phyloP scores from a whole-genome alignment of 805 yeast genomes.

The Saccharomycopsis fermentans region DNA sequence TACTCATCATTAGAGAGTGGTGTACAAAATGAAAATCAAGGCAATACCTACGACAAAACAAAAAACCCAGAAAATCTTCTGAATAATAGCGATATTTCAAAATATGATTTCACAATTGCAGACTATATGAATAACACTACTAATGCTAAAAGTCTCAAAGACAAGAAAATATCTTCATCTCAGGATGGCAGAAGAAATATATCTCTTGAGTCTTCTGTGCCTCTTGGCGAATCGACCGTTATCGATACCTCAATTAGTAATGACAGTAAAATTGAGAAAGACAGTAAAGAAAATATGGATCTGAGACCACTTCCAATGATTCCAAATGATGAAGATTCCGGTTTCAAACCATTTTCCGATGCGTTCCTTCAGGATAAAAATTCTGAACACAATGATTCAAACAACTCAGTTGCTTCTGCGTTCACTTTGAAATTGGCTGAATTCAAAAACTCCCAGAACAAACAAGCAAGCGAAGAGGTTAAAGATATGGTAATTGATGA shows the following conservation, averaged over 20 bases:
- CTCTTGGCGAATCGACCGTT: constrained; percentile 17
- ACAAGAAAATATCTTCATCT: neutral
- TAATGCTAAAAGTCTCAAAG: neutral
- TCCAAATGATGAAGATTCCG: constrained; percentile 8
- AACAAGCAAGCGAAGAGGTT: neutral
- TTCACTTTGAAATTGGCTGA: constrained; percentile 16
- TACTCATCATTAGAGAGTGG: neutral
- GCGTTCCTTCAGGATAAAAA: constrained; percentile 6
- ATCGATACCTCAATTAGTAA: neutral
- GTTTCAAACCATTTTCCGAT: constrained; percentile 16
- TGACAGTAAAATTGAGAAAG: constrained; percentile 1
- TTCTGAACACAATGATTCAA: neutral
- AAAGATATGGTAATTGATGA: neutral
- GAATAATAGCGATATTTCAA: constrained; percentile 3
- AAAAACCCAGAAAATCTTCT: neutral
- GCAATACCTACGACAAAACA: neutral
- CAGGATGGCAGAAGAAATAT: constrained; percentile 6
- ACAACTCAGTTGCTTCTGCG: constrained; percentile 11
- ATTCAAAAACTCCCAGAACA: constrained; percentile 14
- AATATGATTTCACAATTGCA: constrained; percentile 16
- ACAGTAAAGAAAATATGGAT: neutral
- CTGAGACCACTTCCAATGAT: constrained; percentile 1
- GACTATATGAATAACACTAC: constrained; percentile 12
- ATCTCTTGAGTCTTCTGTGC: constrained; percentile 13
- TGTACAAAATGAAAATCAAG: neutral